These are phyloP conservation scores for Raddia guianensis DNA, from an alignment of 176 grass and related monocot species.

Conservation along the genomic window DNA sequence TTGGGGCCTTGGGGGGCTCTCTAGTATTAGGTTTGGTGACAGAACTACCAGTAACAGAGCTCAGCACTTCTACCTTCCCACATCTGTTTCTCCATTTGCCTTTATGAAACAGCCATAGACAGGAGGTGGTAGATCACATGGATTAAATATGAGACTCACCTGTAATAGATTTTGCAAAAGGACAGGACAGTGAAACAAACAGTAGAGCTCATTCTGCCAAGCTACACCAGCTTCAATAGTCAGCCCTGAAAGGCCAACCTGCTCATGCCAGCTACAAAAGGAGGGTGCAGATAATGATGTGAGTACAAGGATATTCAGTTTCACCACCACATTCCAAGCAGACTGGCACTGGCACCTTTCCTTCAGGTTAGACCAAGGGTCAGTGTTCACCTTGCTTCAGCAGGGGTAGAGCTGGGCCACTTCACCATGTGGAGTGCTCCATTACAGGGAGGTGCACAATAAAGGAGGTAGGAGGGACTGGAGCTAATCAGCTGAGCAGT, in stretches of 20 bases:
- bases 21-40: background rate
- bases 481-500: background rate
- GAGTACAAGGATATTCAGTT: background rate
- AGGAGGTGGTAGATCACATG: background rate
- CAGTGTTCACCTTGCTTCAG: constrained; percentile 39
- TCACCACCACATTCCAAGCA: constrained; percentile 24
- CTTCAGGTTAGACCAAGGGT: constrained; percentile 39
- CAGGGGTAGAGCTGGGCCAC: background rate
- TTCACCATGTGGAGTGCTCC: constrained; percentile 19
- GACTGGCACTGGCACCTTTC: background rate
- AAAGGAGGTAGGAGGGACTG: constrained; percentile 1
- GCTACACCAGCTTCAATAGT: background rate
- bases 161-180: constrained; percentile 7
- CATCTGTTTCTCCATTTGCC: background rate
- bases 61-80: background rate
- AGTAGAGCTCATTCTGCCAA: background rate
- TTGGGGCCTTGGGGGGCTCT: background rate
- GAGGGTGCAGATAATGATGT: background rate
- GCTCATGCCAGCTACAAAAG: background rate
- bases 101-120: background rate
- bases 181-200: background rate
- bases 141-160: background rate
- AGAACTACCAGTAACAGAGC: background rate
- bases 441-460: constrained; percentile 22
- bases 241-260: background rate